Evolutionary conservation across 352 stramenopile genomes (phyloP).

Genomic region (Pythium vanterpoolii): DNA sequence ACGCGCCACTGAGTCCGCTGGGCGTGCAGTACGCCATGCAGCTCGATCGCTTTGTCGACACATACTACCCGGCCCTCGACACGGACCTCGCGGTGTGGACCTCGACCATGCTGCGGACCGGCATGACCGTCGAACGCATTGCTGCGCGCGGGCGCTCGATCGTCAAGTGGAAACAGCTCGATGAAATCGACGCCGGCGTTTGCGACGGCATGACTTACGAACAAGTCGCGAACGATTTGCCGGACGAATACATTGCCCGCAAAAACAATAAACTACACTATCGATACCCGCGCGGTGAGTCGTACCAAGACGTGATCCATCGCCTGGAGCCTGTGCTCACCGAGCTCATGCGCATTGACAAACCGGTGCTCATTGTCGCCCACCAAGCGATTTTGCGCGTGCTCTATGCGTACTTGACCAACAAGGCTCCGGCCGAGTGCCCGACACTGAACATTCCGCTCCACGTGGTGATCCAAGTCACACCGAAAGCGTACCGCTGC

Average conservation of each 20-base stretch:
- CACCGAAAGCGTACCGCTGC: slow-evolving; percentile 92
- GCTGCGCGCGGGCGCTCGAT: slow-evolving; percentile 49
- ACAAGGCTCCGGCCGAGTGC: slow-evolving; percentile 89
- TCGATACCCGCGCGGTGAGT: slow-evolving; percentile 92
- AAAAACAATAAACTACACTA: slow-evolving; percentile 91
- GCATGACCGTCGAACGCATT: slow-evolving; percentile 93
- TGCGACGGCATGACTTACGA: slow-evolving; percentile 98
- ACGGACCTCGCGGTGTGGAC: slow-evolving; percentile 94
- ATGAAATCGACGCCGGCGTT: slow-evolving; percentile 96
- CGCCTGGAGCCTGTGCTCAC: slow-evolving; percentile 96
- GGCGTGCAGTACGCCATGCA: slow-evolving; percentile 93
- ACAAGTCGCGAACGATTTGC: slow-evolving; percentile 94
- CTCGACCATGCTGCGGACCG: slow-evolving; percentile 93
- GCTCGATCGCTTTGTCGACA: slow-evolving; percentile 92
- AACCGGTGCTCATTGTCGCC: slow-evolving; percentile 91
- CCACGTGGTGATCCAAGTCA: slow-evolving; percentile 96
- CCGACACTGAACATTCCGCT: slow-evolving; percentile 91
- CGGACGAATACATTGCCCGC: slow-evolving; percentile 91
- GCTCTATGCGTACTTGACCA: slow-evolving; percentile 96
- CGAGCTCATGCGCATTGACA: slow-evolving; percentile 95
- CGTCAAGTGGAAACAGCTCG: slow-evolving; percentile 90
- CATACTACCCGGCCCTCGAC: slow-evolving; percentile 75
- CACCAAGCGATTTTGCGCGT: slow-evolving; percentile 96
- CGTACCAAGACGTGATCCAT: slow-evolving; percentile 97
- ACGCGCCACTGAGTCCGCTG: slow-evolving; percentile 90